A percentile compares a stretch with the other conserved stretches of the same genome.
Evolutionary conservation across 192 early-diverging fungal genomes (phyloP).

Genomic region (Podila clonocystis): DNA sequence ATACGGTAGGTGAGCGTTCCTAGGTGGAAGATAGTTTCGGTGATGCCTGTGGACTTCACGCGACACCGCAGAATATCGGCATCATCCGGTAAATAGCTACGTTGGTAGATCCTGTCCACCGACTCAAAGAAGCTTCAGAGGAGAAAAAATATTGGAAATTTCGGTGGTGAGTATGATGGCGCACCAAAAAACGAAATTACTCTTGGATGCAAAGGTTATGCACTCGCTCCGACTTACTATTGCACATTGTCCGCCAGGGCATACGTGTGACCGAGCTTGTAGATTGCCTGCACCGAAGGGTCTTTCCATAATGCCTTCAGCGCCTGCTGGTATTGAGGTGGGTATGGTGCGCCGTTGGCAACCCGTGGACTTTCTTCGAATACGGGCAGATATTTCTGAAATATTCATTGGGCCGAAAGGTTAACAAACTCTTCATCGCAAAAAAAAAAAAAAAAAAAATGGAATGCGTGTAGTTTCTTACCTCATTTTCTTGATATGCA

Average conservation of each 20-base stretch:
- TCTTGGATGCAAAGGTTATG: neutral
- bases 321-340: constrained; percentile 50
- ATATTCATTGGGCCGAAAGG: neutral
- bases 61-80: constrained; percentile 69
- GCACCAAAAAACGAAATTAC: neutral
- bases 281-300: constrained; percentile 52
- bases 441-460: neutral
- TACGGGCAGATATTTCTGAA: constrained; percentile 44
- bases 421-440: neutral
- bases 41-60: constrained; percentile 72
- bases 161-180: neutral
- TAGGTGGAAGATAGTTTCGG: constrained; percentile 66
- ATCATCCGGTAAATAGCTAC: constrained; percentile 62
- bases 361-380: constrained; percentile 52
- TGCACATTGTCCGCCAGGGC: constrained; percentile 62
- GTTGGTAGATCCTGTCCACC: constrained; percentile 57
- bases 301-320: constrained; percentile 61
- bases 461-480: neutral
- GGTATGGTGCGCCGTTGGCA: constrained; percentile 50
- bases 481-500: constrained; percentile 30
- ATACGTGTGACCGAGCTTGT: constrained; percentile 54
- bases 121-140: constrained; percentile 59
- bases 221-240: constrained; percentile 53
- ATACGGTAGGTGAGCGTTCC: constrained; percentile 64
- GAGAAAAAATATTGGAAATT: neutral